phyloP scores from a whole-genome alignment of 2,329 filamentous ascomycete species.

The Nemania sp. region DNA sequence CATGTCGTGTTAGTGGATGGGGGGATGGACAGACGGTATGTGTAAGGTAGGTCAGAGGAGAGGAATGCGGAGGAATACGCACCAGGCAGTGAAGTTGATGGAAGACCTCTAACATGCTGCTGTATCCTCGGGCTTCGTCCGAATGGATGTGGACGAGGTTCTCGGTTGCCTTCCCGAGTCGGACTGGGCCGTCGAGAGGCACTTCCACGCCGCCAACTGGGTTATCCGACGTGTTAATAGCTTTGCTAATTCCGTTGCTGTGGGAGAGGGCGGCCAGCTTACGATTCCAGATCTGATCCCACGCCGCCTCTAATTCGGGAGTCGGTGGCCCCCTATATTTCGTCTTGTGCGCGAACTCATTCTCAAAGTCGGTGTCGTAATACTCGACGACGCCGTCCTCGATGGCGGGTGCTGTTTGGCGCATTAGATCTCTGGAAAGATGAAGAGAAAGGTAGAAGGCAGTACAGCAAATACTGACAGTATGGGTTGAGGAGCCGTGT shows the following conservation, averaged over 20 bases:
- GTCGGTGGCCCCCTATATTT: conserved; percentile 8
- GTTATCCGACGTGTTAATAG: too few species aligned
- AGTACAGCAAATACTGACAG: not conserved
- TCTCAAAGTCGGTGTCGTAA: conserved; percentile 13
- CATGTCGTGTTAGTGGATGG: not conserved
- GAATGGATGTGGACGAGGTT: not conserved
- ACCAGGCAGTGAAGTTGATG: conserved; percentile 20
- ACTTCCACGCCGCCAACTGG: conserved; percentile 13
- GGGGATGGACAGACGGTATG: too few species aligned
- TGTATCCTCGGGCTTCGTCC: conserved; percentile 9
- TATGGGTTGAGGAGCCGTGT: conserved; percentile 5
- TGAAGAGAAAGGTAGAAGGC: not conserved
- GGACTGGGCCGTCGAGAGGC: conserved; percentile 3
- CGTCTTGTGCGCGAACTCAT: conserved; percentile 14
- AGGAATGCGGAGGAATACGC: not conserved
- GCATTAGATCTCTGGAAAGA: not conserved
- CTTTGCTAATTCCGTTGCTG: too few species aligned
- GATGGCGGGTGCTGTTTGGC: conserved; percentile 8
- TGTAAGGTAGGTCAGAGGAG: too few species aligned
- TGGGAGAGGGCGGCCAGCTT: not conserved
- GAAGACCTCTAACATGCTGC: conserved; percentile 13
- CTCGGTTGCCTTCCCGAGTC: not conserved
- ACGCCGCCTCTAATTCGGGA: conserved; percentile 9
- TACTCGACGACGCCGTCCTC: conserved; percentile 13
- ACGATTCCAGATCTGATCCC: conserved; percentile 11